phyloP scores from a whole-genome alignment of 257 asterid genomes.

The Gentiana dahurica region DNA sequence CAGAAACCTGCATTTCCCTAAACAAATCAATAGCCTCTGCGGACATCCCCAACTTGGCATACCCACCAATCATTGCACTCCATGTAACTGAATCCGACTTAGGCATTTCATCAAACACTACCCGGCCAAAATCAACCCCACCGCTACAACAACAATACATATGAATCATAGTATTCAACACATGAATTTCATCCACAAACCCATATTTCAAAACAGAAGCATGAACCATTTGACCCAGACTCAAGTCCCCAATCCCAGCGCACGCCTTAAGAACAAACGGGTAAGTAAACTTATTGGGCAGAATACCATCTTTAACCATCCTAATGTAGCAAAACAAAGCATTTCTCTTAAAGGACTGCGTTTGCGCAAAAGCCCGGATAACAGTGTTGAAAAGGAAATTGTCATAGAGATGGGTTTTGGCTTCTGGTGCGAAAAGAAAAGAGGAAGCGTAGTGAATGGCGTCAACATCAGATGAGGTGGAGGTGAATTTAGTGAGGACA shows the following conservation, averaged over 20 bases:
- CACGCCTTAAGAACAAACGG: conserved; percentile 75
- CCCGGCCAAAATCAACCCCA: conserved; percentile 38
- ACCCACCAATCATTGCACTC: conserved; percentile 75
- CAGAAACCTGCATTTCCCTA: conserved; percentile 43
- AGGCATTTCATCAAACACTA: conserved; percentile 56
- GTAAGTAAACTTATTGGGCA: conserved; percentile 58
- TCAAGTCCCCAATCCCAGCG: conserved; percentile 46
- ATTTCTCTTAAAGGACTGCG: conserved; percentile 20
- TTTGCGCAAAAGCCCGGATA: conserved; percentile 49
- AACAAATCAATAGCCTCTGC: conserved; percentile 42
- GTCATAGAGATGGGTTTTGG: conserved; percentile 38
- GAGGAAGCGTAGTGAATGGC: conserved; percentile 45
- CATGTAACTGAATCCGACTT: conserved; percentile 35
- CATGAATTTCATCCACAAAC: conserved; percentile 36
- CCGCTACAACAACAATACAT: conserved; percentile 44
- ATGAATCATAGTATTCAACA: conserved; percentile 49
- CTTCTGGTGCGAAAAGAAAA: conserved; percentile 36
- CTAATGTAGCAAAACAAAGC: conserved; percentile 27
- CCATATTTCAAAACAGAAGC: conserved; percentile 46
- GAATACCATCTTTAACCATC: conserved; percentile 33
- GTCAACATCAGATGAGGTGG: conserved; percentile 42
- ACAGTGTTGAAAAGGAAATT: conserved; percentile 64
- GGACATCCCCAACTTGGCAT: conserved; percentile 43
- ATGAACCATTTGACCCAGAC: conserved; percentile 37
- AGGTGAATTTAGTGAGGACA: conserved; percentile 49